These are phyloP conservation scores for Myxozyma vanderwaltii DNA, from an alignment of 805 yeast genomes.

Conservation along the genomic window DNA sequence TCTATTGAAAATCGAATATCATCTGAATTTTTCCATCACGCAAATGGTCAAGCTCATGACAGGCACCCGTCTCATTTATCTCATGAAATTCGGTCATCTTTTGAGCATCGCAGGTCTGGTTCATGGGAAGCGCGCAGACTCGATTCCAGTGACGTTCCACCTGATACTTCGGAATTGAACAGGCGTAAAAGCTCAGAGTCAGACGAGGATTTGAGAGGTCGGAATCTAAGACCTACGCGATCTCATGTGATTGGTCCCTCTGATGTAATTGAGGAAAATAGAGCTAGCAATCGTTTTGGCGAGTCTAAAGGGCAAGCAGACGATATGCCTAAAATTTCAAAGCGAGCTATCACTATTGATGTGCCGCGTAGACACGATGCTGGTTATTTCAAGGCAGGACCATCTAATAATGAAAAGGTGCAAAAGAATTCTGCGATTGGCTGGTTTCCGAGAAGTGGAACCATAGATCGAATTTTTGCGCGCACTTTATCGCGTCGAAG, in stretches of 20 bases:
- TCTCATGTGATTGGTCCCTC: neutral
- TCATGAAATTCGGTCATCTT: neutral
- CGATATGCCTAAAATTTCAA: constrained; percentile 36
- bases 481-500: constrained; percentile 20
- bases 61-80: too few species aligned
- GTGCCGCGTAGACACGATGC: constrained; percentile 32
- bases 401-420: neutral
- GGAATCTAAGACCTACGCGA: neutral
- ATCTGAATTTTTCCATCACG: too few species aligned
- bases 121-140: neutral
- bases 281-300: neutral
- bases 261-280: neutral
- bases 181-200: neutral
- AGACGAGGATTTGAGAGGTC: constrained; percentile 8
- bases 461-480: constrained; percentile 26
- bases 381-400: neutral
- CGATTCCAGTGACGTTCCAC: neutral
- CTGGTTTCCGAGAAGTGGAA: constrained; percentile 15
- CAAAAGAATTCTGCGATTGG: constrained; percentile 10
- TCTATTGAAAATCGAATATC: too few species aligned
- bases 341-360: constrained; percentile 56
- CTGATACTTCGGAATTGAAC: neutral
- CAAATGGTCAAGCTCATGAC: neutral
- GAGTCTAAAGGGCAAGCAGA: neutral
- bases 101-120: constrained; percentile 1